Base-by-base conservation (phyloP, 2,329 filamentous ascomycete genomes). In the Colletotrichum horii region DNA sequence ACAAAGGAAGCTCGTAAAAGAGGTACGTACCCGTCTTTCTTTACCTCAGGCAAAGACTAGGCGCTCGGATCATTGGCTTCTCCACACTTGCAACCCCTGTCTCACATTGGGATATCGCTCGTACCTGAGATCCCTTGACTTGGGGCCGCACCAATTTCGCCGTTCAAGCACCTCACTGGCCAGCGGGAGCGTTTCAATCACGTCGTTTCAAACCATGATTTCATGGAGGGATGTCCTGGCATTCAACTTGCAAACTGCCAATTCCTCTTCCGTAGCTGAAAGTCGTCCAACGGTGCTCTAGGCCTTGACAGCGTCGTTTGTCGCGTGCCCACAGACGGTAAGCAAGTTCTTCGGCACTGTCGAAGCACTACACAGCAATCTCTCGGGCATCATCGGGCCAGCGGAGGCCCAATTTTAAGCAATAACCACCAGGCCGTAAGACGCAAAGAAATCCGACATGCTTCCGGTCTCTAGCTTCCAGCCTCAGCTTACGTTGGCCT, bases 161-260 rank as follows among this genome's bases (percentile, higher is more conserved):
- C 69, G 16, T 71, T 34, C 69, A 71, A 71, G 72, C 62, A 66
- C 62, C 43, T 75, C 56, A 75, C 70, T 75, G 73, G 73, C 58
- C 36, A 61, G 58, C 43, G 32, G 70, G 24, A 66, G 56, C 74
- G 64, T 76, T 76, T 75, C 71, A 71, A 75, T 76, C 71, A 56
- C 66, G 55, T 75, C 71, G 71, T 76, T 76, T 70, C 74, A 74
- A 73, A 64, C 36, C 56, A 28, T 62, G 70, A 60, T 69, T 69
- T 52, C n/a, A 64, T 24, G 36, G 34, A 60, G 64, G 43, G n/a
- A 72, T 72, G 58, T 34, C 70, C 70, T 24, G 70, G 64, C 30
- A 69, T 67, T 52, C 70, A 14, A 43, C 24, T 7, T 26, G 24
- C 34, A 32, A 2, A 26, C 15, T 52, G n/a, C 56, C 28, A 60